Conservation (phyloP, 352 stramenopile species). For the Globisporangium lucens region DNA sequence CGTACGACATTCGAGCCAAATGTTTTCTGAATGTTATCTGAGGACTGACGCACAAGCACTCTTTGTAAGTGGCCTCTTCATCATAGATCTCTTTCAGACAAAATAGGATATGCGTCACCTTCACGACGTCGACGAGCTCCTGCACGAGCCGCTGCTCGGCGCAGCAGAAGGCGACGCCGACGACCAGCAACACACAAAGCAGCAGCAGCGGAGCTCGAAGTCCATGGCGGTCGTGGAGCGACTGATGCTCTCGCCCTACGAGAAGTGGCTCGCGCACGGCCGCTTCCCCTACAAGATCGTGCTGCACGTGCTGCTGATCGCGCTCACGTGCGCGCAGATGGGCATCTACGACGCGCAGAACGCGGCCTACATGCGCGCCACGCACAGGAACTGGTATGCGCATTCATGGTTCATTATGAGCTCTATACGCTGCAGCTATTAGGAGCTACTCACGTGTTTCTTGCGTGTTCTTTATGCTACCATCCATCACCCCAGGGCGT, state of each 20-base stretch:
- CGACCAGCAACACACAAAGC: neutral
- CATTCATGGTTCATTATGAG: neutral
- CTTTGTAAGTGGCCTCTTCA: neutral
- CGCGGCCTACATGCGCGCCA: constrained; percentile 79
- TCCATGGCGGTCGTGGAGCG: constrained; percentile 49
- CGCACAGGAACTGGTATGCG: constrained; percentile 73
- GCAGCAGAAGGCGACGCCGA: constrained; percentile 1
- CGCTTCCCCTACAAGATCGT: constrained; percentile 84
- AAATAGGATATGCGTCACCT: neutral
- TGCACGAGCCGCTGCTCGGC: constrained; percentile 17
- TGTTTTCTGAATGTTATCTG: neutral
- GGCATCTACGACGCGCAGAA: constrained; percentile 78
- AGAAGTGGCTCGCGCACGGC: constrained; percentile 67
- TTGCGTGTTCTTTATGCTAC: neutral
- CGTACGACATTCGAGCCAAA: neutral
- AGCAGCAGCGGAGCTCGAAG: neutral
- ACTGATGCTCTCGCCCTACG: constrained; percentile 74
- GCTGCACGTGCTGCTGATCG: constrained; percentile 73
- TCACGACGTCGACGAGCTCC: neutral
- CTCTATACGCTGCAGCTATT: neutral
- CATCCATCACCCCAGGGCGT: constrained; percentile 37
- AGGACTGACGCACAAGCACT: neutral
- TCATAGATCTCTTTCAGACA: neutral
- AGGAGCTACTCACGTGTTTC: neutral
- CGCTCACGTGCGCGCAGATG: constrained; percentile 73